phyloP scores from a whole-genome alignment of 2,329 filamentous ascomycete genomes.

The Epichloe coenophiala region DNA sequence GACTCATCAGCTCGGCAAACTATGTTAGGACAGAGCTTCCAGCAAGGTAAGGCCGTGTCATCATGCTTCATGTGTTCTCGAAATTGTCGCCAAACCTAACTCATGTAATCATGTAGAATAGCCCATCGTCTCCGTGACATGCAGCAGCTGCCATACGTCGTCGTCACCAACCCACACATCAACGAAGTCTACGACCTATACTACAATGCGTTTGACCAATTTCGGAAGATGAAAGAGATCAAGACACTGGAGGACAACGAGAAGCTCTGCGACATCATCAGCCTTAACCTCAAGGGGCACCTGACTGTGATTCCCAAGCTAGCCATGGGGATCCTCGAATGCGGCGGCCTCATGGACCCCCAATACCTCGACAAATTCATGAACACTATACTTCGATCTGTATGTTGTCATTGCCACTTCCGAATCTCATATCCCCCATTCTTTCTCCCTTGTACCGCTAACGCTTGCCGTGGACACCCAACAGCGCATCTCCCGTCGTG shows the following conservation, averaged over 20 bases:
- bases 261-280: conserved; percentile 65
- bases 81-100: neutral
- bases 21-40: conserved; percentile 85
- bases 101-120: conserved; percentile 38
- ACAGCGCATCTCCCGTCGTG: conserved; percentile 82
- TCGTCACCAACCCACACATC: conserved; percentile 90
- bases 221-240: conserved; percentile 74
- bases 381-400: conserved; percentile 82
- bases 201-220: conserved; percentile 87
- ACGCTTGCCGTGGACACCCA: neutral
- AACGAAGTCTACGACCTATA: conserved; percentile 94
- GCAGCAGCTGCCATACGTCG: conserved; percentile 88
- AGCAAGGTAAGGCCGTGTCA: conserved; percentile 11
- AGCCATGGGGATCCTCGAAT: conserved; percentile 88
- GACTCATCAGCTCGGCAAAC: conserved; percentile 88
- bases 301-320: conserved; percentile 87
- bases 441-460: neutral
- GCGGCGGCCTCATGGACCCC: conserved; percentile 65
- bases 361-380: conserved; percentile 85
- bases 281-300: conserved; percentile 71
- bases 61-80: neutral
- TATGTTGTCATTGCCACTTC: conserved; percentile 30
- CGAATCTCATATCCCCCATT: neutral
- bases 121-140: conserved; percentile 94
- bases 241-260: conserved; percentile 84